These are phyloP conservation scores for Irpex lacteus DNA, from an alignment of 1,284 basidiomycete genomes.

Conservation along the genomic window DNA sequence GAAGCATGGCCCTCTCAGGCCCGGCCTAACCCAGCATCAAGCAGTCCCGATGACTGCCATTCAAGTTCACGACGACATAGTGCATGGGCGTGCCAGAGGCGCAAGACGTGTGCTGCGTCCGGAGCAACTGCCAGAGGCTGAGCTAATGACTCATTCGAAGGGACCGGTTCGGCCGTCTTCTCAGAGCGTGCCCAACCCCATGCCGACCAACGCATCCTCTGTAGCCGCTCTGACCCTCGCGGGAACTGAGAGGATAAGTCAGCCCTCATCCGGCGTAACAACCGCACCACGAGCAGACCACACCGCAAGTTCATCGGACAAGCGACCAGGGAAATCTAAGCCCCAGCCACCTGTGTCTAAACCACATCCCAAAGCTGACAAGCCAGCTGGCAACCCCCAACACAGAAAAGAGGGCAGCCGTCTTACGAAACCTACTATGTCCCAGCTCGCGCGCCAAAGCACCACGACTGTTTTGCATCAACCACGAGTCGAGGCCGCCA, in stretches of 20 bases:
- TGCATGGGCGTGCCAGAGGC: slow-evolving; percentile 19
- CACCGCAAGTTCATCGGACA: background rate
- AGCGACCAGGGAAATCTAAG: background rate
- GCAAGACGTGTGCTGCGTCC: slow-evolving; percentile 35
- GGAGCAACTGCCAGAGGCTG: background rate
- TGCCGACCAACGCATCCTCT: background rate
- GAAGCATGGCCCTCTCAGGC: background rate
- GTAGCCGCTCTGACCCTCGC: no score
- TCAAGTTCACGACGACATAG: background rate
- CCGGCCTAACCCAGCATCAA: background rate
- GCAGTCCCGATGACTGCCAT: background rate
- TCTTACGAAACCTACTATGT: slow-evolving; percentile 19
- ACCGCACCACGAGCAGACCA: background rate
- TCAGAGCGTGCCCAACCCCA: background rate
- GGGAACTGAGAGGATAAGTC: no score
- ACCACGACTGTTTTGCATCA: slow-evolving; percentile 3
- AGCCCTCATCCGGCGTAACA: no score
- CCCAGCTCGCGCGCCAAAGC: slow-evolving; percentile 21
- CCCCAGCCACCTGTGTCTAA: background rate
- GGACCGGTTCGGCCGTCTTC: background rate
- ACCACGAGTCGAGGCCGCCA: background rate
- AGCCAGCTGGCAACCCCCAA: background rate
- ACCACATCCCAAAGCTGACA: background rate
- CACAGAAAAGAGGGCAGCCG: slow-evolving; percentile 5
- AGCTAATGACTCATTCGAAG: background rate